Conservation (phyloP, 2,329 filamentous ascomycete genomes). For the Sclerotinia borealis region DNA sequence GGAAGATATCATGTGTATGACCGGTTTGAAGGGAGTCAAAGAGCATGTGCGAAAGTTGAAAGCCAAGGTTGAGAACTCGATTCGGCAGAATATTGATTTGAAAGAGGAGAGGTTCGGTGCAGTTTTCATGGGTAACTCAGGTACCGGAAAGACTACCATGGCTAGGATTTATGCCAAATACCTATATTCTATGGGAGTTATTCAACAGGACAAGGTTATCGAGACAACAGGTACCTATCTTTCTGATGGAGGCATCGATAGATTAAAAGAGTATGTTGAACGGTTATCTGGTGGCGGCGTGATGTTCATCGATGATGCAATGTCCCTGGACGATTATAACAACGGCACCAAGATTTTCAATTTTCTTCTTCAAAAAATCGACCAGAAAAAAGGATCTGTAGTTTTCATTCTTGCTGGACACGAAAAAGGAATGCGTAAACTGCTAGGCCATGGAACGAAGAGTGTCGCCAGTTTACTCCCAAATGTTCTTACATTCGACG, state of each 20-base stretch:
- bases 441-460: slow-evolving; percentile 60
- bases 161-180: slow-evolving; percentile 63
- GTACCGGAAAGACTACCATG: slow-evolving; percentile 62
- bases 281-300: slow-evolving; percentile 59
- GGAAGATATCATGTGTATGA: slow-evolving; percentile 46
- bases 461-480: slow-evolving; percentile 60
- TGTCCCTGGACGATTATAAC: slow-evolving; percentile 3
- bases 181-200: slow-evolving; percentile 51
- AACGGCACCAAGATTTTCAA: slow-evolving; percentile 49
- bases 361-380: slow-evolving; percentile 63
- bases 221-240: slow-evolving; percentile 63
- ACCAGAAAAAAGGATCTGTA: slow-evolving; percentile 61
- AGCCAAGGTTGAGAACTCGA: slow-evolving; percentile 41
- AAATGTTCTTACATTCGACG: slow-evolving; percentile 55
- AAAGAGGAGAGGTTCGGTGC: slow-evolving; percentile 44
- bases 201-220: slow-evolving; percentile 52
- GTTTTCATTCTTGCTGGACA: slow-evolving; percentile 69
- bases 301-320: slow-evolving; percentile 64
- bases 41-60: slow-evolving; percentile 45
- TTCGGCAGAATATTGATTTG: slow-evolving; percentile 41
- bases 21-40: slow-evolving; percentile 50
- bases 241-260: slow-evolving; percentile 52
- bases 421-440: slow-evolving; percentile 64
- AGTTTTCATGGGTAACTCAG: slow-evolving; percentile 49
- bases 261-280: slow-evolving; percentile 50